Evolutionary conservation across 2,329 filamentous ascomycete species (phyloP), one percentile per base, ranked within the genome.

Genomic region (Calonectria crousiana): DNA sequence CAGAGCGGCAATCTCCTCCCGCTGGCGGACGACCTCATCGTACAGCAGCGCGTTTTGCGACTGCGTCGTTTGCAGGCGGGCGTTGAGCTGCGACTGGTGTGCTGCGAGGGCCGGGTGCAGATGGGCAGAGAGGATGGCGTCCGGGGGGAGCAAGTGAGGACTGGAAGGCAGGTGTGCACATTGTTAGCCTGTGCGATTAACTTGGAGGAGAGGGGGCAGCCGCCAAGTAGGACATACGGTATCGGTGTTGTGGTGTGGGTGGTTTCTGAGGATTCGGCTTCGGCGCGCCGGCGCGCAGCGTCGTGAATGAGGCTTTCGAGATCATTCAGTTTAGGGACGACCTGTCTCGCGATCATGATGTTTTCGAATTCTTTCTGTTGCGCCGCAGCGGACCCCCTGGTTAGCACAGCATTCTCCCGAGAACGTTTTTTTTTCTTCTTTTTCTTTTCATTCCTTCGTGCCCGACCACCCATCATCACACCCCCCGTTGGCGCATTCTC

Each of bases 261-360:
- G 66, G 76, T 71, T 18, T 76, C 70, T 65, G 77, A 75, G 66
- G 75, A 51, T n/a, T 41, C 41, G 3, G 60, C 60, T 32, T 74
- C 75, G 14, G 73, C 74, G 23, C 82, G 78, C 4, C 81, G 78
- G 16, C 67, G 74, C 30, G 84, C 84, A 6, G 91, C 91, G 67
- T 90, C 89, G 71, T 82, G 84, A 65, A 91, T 86, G 18, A 93
- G 85, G 32, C 78, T 83, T 79, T 93, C 91, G 9, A 93, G 86
- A 81, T 90, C 88, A 81, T 93, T 93, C 13, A 93, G 85, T 74
- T 88, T 88, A 49, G 85, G 84, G 3, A 93, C 87, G 16, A 92
- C 91, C 56, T 87, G 84, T 73, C 91, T 84, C 73, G 86, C 84
- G 23, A 84, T 79, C 73, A 92, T 81, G 71, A 93, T 90, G 23